Conservation (phyloP, 2,329 filamentous ascomycete genomes). For the Escovopsis sp. region DNA sequence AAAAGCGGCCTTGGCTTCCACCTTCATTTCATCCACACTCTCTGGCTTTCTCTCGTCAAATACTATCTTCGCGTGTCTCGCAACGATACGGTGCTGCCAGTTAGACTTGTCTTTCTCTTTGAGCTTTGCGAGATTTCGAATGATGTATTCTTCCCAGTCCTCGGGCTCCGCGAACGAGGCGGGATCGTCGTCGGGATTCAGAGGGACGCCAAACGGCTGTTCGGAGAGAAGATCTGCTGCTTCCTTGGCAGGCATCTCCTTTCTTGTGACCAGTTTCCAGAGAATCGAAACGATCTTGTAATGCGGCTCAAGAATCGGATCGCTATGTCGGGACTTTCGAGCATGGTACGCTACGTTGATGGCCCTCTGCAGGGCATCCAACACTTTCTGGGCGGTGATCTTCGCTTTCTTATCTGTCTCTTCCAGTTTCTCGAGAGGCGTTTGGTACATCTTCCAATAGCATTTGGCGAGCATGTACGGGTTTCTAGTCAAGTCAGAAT, state of each 20-base stretch:
- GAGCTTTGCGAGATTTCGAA: conserved; percentile 34
- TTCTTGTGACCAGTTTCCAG: conserved; percentile 59
- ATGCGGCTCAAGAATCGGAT: conserved; percentile 79
- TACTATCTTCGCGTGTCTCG: conserved; percentile 48
- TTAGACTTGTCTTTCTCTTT: conserved; percentile 74
- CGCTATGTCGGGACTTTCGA: conserved; percentile 44
- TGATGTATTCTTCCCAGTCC: conserved; percentile 43
- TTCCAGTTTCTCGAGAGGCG: conserved; percentile 28
- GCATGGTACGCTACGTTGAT: conserved; percentile 35
- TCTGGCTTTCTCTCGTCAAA: conserved; percentile 28
- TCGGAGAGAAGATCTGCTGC: conserved; percentile 38
- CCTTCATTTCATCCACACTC: conserved; percentile 28
- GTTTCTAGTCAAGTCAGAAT: conserved; percentile 24
- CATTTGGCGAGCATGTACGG: conserved; percentile 48
- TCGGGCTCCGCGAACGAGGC: conserved; percentile 31
- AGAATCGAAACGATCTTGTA: conserved; percentile 77
- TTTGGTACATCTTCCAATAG: conserved; percentile 49
- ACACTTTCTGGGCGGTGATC: conserved; percentile 22
- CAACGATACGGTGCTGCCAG: conserved; percentile 88
- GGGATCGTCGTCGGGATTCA: conserved; percentile 20
- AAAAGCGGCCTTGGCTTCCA: conserved; percentile 65
- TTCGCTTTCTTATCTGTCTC: conserved; percentile 23
- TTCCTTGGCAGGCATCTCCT: conserved; percentile 31
- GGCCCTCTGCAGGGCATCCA: conserved; percentile 36
- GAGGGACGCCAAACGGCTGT: conserved; percentile 34